phyloP scores from a whole-genome alignment of 2,329 filamentous ascomycete genomes.

The Neonectria magnoliae region DNA sequence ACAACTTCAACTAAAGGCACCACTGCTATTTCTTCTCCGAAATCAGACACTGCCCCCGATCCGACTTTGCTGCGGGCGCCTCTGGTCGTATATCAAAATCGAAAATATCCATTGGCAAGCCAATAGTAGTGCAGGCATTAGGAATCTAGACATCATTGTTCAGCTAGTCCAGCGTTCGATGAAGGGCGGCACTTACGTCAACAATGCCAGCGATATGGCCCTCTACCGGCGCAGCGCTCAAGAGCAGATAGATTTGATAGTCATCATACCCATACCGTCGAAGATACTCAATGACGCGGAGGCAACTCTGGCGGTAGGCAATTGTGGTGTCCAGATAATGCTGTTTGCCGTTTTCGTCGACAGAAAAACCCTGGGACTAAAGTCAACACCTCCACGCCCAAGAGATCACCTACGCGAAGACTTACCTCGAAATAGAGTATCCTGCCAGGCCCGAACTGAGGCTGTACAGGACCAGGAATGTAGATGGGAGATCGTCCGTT shows the following conservation, averaged over 20 bases:
- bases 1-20: not conserved
- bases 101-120: constrained; percentile 92
- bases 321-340: constrained; percentile 89
- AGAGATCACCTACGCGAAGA: too few relatives aligned
- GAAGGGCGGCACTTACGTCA: constrained; percentile 55
- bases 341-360: constrained; percentile 89
- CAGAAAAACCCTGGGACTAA: constrained; percentile 70
- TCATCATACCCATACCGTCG: constrained; percentile 61
- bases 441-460: constrained; percentile 83
- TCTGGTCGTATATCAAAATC: constrained; percentile 88
- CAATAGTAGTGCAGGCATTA: constrained; percentile 89
- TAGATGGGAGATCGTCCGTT: constrained; percentile 74
- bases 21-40: constrained; percentile 45
- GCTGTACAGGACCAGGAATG: constrained; percentile 86
- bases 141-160: constrained; percentile 63
- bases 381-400: not conserved
- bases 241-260: constrained; percentile 85
- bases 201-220: constrained; percentile 91
- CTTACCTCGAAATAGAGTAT: constrained; percentile 60
- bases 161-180: not conserved
- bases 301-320: constrained; percentile 83
- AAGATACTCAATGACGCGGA: constrained; percentile 59
- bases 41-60: constrained; percentile 42
- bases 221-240: constrained; percentile 87
- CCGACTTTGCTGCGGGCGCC: constrained; percentile 52